These are phyloP conservation scores for Coemansia reversa DNA, from an alignment of 192 early-diverging fungal species.

Conservation along the genomic window DNA sequence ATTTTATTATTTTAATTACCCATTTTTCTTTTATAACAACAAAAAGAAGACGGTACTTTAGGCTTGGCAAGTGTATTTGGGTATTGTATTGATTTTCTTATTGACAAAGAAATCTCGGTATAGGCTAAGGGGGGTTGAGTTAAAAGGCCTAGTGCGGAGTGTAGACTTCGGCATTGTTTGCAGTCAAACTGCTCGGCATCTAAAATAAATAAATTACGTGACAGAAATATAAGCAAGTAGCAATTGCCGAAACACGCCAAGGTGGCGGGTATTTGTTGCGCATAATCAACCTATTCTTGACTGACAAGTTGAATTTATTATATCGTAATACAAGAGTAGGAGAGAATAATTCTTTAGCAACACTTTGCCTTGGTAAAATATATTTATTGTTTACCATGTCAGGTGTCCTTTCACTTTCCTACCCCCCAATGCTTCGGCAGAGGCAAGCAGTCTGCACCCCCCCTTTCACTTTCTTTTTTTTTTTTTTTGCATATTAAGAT, in stretches of 20 bases:
- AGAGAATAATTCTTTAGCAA: not conserved
- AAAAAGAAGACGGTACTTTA: not conserved
- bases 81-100: not conserved
- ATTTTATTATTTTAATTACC: too few species aligned
- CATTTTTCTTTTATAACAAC: not conserved
- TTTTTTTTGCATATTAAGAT: not conserved
- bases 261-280: not conserved
- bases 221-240: not conserved
- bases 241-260: not conserved
- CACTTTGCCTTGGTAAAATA: not conserved
- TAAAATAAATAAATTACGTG: not conserved
- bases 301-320: too few species aligned
- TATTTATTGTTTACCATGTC: not conserved
- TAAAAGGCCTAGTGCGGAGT: not conserved
- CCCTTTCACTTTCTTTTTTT: not conserved
- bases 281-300: too few species aligned
- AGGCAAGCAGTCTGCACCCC: not conserved
- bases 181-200: not conserved
- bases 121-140: not conserved
- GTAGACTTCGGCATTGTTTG: not conserved
- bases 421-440: not conserved
- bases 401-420: not conserved
- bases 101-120: not conserved
- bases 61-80: not conserved
- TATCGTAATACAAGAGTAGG: not conserved